Evolutionary conservation across 768 basidiomycete genomes (phyloP).

Genomic region (Boletus huronensis): DNA sequence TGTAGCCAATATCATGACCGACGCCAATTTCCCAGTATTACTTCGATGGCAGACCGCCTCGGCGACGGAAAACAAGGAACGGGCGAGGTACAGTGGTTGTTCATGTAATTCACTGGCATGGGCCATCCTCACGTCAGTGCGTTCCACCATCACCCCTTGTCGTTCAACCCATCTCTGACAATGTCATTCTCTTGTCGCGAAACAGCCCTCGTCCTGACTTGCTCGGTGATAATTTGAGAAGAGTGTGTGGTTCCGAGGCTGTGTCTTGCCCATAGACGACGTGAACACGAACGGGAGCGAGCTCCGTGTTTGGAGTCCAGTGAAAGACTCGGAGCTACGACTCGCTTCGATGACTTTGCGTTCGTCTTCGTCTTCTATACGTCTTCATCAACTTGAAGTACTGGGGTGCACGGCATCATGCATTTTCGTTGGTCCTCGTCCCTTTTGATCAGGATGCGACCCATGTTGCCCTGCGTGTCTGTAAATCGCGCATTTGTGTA

Average conservation of each 20-base stretch:
- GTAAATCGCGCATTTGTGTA: background rate
- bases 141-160: background rate
- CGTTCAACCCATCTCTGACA: no score
- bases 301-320: background rate
- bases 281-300: background rate
- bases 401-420: background rate
- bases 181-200: background rate
- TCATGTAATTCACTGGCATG: no score
- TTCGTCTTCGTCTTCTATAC: background rate
- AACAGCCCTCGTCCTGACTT: background rate
- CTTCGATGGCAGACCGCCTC: conserved; percentile 6
- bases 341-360: background rate
- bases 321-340: background rate
- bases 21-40: conserved; percentile 45
- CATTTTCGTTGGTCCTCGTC: background rate
- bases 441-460: background rate
- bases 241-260: background rate
- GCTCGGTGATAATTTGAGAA: background rate
- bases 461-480: background rate
- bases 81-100: no score
- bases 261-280: background rate
- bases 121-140: background rate
- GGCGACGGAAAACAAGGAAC: no score
- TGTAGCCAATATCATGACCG: conserved; percentile 41
- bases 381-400: background rate